phyloP scores from a whole-genome alignment of 164 flowering plant genomes.

The Buxus sempervirens region DNA sequence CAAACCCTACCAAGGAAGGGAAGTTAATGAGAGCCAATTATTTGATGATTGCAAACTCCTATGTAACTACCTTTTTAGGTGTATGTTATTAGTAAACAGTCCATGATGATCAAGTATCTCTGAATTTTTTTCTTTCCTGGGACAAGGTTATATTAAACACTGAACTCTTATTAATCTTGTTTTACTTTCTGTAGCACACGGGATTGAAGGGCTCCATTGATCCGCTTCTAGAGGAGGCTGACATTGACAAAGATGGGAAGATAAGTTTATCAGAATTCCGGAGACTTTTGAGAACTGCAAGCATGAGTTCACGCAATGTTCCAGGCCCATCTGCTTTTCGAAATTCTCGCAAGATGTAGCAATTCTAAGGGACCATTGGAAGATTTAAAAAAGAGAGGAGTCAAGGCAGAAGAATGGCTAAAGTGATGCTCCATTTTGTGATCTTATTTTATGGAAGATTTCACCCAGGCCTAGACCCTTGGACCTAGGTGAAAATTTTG shows the following conservation, averaged over 20 bases:
- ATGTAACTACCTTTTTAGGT: no score
- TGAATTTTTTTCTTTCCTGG: no score
- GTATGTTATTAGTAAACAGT: no score
- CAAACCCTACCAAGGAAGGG: no score
- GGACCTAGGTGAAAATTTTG: neutral
- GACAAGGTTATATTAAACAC: no score
- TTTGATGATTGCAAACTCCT: no score
- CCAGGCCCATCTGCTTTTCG: constrained; percentile 38
- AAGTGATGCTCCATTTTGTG: neutral
- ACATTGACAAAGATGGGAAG: constrained; percentile 91
- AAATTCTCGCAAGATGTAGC: constrained; percentile 34
- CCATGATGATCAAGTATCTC: no score
- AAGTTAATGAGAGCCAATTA: no score
- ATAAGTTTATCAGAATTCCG: constrained; percentile 89
- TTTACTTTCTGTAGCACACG: constrained; percentile 52
- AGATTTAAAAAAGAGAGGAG: neutral
- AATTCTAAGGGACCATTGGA: neutral
- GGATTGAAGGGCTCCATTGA: constrained; percentile 86
- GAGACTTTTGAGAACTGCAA: constrained; percentile 85
- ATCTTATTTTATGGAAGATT: neutral
- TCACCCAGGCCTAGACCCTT: neutral
- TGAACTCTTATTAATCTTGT: neutral
- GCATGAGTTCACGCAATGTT: constrained; percentile 56
- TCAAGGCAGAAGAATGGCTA: neutral
- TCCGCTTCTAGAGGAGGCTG: constrained; percentile 95